These are phyloP conservation scores for Polygonum aviculare DNA, from an alignment of 148 eudicot genomes.

Conservation along the genomic window DNA sequence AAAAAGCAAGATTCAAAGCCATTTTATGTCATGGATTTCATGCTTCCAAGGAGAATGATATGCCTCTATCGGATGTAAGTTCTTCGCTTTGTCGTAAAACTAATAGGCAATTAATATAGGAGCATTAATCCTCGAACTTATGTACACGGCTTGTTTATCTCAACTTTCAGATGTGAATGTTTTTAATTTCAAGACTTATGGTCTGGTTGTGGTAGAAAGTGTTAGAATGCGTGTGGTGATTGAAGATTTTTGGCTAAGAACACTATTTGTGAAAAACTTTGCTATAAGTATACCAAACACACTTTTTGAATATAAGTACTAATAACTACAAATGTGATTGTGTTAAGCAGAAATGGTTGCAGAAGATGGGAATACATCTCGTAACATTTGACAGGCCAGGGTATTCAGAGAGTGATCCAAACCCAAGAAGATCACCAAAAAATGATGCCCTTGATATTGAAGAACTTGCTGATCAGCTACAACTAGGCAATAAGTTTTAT, in stretches of 20 bases:
- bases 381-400: conserved; percentile 40
- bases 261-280: no score
- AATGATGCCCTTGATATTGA: conserved; percentile 24
- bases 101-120: no score
- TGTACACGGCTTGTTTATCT: no score
- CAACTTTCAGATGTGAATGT: no score
- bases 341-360: conserved; percentile 18
- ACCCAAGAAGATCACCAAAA: conserved; percentile 26
- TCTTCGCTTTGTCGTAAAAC: background rate
- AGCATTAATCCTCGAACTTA: no score
- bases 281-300: no score
- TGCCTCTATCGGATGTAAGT: background rate
- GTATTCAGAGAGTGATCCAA: conserved; percentile 38
- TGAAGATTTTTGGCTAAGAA: no score
- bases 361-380: conserved; percentile 20
- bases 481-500: conserved; percentile 28
- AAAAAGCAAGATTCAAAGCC: conserved; percentile 1
- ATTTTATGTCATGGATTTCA: conserved; percentile 6
- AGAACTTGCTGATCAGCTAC: conserved; percentile 30
- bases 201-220: no score
- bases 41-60: conserved; percentile 3
- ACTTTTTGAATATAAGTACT: no score
- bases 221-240: no score
- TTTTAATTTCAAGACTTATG: no score
- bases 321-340: background rate